Conservation (phyloP, 768 basidiomycete species). For the Serendipita vermifera region DNA sequence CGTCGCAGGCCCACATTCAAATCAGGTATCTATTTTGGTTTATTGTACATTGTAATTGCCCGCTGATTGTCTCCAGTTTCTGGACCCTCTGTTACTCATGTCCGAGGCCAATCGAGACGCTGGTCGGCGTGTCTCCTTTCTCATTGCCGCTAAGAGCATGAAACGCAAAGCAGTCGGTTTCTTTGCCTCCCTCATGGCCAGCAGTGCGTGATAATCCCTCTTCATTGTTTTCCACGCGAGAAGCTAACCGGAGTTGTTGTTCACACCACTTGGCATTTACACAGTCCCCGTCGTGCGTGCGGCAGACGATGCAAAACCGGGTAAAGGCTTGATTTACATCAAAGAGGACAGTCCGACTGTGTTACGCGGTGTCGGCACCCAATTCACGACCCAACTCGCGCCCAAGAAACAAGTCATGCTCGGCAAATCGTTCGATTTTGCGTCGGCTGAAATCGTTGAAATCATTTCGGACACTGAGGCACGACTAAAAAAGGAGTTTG, state of each 20-base stretch:
- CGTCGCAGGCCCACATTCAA: conserved; percentile 84
- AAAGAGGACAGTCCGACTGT: conserved; percentile 65
- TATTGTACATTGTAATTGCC: conserved; percentile 5
- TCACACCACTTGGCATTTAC: no score
- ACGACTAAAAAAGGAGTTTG: conserved; percentile 75
- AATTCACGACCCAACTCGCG: conserved; percentile 56
- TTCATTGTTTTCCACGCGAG: neutral
- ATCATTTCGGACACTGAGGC: conserved; percentile 81
- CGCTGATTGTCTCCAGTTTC: conserved; percentile 43
- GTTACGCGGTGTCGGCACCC: conserved; percentile 71
- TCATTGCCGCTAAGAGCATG: conserved; percentile 86
- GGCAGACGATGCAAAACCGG: conserved; percentile 67
- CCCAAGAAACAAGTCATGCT: conserved; percentile 80
- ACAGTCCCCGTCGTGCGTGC: conserved; percentile 89
- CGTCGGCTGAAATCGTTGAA: conserved; percentile 71
- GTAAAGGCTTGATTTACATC: conserved; percentile 56
- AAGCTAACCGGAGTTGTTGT: no score
- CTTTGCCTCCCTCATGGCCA: conserved; percentile 70
- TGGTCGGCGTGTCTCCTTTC: conserved; percentile 65
- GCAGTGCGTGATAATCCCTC: conserved; percentile 48
- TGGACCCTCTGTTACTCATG: conserved; percentile 76
- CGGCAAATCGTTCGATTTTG: conserved; percentile 63
- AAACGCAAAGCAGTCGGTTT: conserved; percentile 63
- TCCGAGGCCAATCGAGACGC: conserved; percentile 80
- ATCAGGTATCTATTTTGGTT: conserved; percentile 45